Evolutionary conservation across 2,329 filamentous ascomycete species (phyloP), one percentile per base, ranked within the genome.

Genomic region (Trichothecium sympodiale): DNA sequence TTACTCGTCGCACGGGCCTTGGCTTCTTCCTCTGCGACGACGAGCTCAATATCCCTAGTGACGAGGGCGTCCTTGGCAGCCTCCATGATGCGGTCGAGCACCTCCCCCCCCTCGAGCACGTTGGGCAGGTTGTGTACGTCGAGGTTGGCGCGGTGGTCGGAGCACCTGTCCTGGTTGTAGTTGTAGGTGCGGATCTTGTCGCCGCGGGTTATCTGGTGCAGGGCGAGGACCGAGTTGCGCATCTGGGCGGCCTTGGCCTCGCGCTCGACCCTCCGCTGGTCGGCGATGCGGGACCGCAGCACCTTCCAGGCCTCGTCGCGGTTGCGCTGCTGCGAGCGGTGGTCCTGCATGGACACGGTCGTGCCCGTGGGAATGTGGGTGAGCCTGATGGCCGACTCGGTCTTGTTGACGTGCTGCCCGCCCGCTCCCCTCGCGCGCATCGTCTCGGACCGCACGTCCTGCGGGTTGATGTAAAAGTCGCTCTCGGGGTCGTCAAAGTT

Each of bases 381-480:
- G 49, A 98, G 69, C 8, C 91, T 80, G 41, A 98, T 84, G 4
- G 91, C 91, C 20, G 86, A 94, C 62, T 98, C 91, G 0, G 91
- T 98, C 57, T 89, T 95, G 63, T 98, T 98, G 54, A 98, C 91
- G 60, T 98, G 91, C 63, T 98, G 91, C 1, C 91, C 91, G 23
- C 91, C 91, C 1, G 91, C 89, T 40, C 91, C 91, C 31, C 85
- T 69, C 0, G 91, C 87, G 13, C 88, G 74, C 88, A 96, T 94
- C 41, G 87, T 85, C 54, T 98, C 91, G 15, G 76, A 67, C 35
- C 71, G 71, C 17, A 98, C 86, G 40, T 98, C 89, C 41, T 77
- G 71, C 5, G 83, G 77, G 51, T 93, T 77, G 40, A 98, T 71
- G 61, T 88, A 94, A 61, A 94, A 95, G 53, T 95, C 83, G 57